phyloP scores from a whole-genome alignment of 768 basidiomycete genomes.

The Steccherinum ochraceum region DNA sequence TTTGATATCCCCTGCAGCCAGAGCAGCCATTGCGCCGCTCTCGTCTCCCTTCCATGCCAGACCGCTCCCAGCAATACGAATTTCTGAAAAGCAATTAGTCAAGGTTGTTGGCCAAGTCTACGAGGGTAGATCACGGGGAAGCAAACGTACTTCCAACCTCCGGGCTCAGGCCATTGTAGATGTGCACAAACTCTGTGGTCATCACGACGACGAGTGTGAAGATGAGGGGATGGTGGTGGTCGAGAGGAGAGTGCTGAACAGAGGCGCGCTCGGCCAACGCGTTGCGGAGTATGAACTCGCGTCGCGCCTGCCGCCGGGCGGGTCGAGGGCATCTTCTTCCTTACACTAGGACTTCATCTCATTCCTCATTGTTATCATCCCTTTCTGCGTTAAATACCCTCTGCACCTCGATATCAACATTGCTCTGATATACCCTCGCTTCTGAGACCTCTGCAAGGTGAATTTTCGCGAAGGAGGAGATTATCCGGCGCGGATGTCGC shows the following conservation, averaged over 20 bases:
- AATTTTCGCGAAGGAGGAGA: not conserved
- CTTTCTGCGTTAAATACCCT: no score
- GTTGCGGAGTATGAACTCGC: not conserved
- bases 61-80: slow-evolving; percentile 84
- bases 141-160: slow-evolving; percentile 75
- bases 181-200: slow-evolving; percentile 80
- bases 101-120: not conserved
- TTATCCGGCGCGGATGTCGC: slow-evolving; percentile 30
- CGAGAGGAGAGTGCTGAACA: slow-evolving; percentile 10
- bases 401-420: no score
- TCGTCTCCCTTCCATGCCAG: slow-evolving; percentile 92
- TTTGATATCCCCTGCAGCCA: slow-evolving; percentile 71
- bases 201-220: slow-evolving; percentile 30
- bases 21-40: slow-evolving; percentile 51
- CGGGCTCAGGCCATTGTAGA: slow-evolving; percentile 68
- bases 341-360: no score
- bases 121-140: not conserved
- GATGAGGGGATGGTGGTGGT: slow-evolving; percentile 13
- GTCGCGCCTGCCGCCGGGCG: not conserved
- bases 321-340: slow-evolving; percentile 7
- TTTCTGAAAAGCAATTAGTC: slow-evolving; percentile 42
- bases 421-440: no score
- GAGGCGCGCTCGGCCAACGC: slow-evolving; percentile 16
- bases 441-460: no score
- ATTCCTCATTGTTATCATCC: no score